These are phyloP conservation scores for Scenedesmus sp. DNA, from an alignment of 163 green algal species.

Conservation along the genomic window DNA sequence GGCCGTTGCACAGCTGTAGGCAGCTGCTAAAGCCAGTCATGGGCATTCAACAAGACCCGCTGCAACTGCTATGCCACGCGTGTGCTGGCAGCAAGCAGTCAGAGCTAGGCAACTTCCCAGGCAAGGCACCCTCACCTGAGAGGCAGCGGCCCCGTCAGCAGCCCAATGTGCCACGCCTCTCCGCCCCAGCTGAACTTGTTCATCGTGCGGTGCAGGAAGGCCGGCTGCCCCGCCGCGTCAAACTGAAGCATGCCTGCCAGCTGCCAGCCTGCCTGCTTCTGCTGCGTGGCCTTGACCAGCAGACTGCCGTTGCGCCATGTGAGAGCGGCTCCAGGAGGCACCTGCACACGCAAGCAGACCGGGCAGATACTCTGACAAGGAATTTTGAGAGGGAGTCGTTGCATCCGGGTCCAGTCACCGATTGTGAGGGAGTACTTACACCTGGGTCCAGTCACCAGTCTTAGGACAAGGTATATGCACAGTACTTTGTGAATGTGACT, in stretches of 20 bases:
- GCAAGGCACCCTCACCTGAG: constrained; percentile 26
- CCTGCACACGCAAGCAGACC: not conserved
- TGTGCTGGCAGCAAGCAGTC: not conserved
- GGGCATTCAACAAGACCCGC: not conserved
- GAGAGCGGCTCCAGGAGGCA: constrained; percentile 55
- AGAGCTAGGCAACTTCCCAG: not conserved
- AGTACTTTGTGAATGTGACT: no score
- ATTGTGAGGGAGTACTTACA: no score
- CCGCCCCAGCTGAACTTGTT: constrained; percentile 55
- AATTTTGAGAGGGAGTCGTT: no score
- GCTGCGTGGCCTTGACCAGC: constrained; percentile 54
- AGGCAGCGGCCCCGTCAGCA: constrained; percentile 63
- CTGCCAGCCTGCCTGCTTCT: constrained; percentile 54
- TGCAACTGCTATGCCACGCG: not conserved
- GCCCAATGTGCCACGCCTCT: constrained; percentile 44
- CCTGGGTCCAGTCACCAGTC: no score
- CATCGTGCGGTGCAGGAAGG: constrained; percentile 71
- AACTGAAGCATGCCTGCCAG: constrained; percentile 66
- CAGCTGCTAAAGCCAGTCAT: no score
- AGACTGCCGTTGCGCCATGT: constrained; percentile 55
- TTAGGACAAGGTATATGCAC: no score
- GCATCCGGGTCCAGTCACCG: no score
- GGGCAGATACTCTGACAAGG: not conserved
- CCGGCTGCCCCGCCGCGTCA: constrained; percentile 45
- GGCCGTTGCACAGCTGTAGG: no score